A percentile compares a stretch with the other conserved stretches of the same genome.
phyloP scores from a whole-genome alignment of 768 basidiomycete genomes.

The Tulasnella sp. region DNA sequence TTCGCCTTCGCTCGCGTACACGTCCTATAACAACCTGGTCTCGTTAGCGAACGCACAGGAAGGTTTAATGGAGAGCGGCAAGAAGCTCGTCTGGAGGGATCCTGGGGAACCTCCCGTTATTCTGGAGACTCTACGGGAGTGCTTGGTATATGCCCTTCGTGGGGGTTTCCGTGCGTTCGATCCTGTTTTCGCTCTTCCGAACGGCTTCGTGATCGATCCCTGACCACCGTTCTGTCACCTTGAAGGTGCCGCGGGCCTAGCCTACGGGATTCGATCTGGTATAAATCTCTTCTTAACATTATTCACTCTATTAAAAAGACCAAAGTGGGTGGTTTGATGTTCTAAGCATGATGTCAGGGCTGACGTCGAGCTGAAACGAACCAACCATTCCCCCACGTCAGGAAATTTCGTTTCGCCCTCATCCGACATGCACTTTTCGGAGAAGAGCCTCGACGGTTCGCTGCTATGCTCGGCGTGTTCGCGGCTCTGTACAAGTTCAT shows the following conservation, averaged over 20 bases:
- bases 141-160: constrained; percentile 63
- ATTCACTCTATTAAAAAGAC: constrained; percentile 63
- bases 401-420: constrained; percentile 59
- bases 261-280: constrained; percentile 75
- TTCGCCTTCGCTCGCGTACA: constrained; percentile 7
- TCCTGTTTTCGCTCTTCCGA: not conserved
- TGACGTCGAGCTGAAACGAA: not conserved
- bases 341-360: not conserved
- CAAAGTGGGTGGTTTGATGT: constrained; percentile 50
- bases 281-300: constrained; percentile 76
- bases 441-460: constrained; percentile 75
- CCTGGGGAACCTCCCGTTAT: constrained; percentile 71
- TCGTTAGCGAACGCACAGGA: constrained; percentile 83
- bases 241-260: constrained; percentile 74
- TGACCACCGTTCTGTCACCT: not conserved
- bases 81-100: constrained; percentile 79
- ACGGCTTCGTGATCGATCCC: not conserved
- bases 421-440: constrained; percentile 84
- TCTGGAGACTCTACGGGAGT: constrained; percentile 58
- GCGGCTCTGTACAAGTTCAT: constrained; percentile 74
- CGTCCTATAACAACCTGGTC: constrained; percentile 77
- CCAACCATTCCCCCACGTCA: constrained; percentile 36
- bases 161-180: constrained; percentile 67
- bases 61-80: constrained; percentile 47
- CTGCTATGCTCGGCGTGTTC: constrained; percentile 58